These are phyloP conservation scores for Suillus fuscotomentosus DNA, from an alignment of 768 basidiomycete species.

Conservation along the genomic window DNA sequence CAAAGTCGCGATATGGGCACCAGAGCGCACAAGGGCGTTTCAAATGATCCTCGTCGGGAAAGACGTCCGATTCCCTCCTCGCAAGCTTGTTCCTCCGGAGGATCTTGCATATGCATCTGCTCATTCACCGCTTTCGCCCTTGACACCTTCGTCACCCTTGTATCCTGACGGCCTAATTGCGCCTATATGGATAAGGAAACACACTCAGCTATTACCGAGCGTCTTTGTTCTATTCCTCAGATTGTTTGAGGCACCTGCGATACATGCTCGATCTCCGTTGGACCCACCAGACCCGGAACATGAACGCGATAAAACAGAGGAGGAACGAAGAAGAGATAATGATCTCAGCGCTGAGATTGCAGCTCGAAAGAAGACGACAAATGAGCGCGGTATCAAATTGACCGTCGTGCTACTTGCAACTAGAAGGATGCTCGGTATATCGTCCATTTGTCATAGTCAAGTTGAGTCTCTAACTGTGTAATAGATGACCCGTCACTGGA, in stretches of 20 bases:
- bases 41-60: constrained; percentile 85
- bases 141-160: constrained; percentile 84
- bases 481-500: constrained; percentile 86
- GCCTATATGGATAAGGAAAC: constrained; percentile 97
- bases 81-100: constrained; percentile 65
- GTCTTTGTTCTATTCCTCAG: constrained; percentile 92
- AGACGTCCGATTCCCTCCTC: constrained; percentile 81
- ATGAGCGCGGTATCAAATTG: constrained; percentile 88
- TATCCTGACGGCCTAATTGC: constrained; percentile 96
- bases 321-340: constrained; percentile 70
- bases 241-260: constrained; percentile 64
- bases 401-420: constrained; percentile 94
- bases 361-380: constrained; percentile 71
- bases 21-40: constrained; percentile 72
- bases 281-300: constrained; percentile 52
- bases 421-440: constrained; percentile 78
- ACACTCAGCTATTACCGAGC: constrained; percentile 85
- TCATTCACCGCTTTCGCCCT: constrained; percentile 92
- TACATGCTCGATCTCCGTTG: constrained; percentile 49
- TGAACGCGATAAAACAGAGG: constrained; percentile 57
- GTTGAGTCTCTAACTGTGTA: not conserved
- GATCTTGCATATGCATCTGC: constrained; percentile 54
- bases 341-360: constrained; percentile 82
- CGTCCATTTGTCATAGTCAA: not conserved
- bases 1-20: constrained; percentile 68